Conservation (phyloP, 768 basidiomycete genomes). For the Hortiboletus flavorubellus region DNA sequence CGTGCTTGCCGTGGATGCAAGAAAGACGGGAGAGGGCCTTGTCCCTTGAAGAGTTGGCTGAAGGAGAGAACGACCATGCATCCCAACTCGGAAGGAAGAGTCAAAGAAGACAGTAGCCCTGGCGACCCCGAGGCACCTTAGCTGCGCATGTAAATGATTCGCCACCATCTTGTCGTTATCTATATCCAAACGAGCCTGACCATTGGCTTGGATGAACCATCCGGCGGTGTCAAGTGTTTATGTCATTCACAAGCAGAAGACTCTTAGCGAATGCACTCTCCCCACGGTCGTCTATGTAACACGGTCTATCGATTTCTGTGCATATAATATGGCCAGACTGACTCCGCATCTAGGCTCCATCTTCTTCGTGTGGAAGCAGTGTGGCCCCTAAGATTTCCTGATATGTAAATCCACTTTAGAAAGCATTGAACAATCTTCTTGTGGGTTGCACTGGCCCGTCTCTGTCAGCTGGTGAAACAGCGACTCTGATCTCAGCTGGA, state of each 20-base stretch:
- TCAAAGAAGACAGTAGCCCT: background rate
- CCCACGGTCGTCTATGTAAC: conserved; percentile 2
- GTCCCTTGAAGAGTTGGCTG: conserved; percentile 38
- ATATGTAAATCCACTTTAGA: conserved; percentile 7
- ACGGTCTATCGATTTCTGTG: background rate
- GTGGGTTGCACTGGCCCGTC: background rate
- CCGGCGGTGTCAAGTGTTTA: background rate
- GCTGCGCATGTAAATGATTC: background rate
- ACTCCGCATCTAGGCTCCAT: conserved; percentile 2
- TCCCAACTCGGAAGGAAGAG: conserved; percentile 13
- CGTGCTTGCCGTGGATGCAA: conserved; percentile 53
- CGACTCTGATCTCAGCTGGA: background rate
- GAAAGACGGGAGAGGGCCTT: conserved; percentile 31
- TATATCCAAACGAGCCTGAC: background rate
- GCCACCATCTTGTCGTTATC: background rate
- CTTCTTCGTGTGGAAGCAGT: background rate
- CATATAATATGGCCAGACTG: background rate
- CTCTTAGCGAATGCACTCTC: conserved; percentile 4
- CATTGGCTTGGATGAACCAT: background rate
- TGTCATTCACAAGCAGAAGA: background rate
- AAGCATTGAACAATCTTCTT: background rate
- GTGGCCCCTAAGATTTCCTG: background rate
- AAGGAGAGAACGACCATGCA: conserved; percentile 22
- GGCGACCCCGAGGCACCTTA: background rate
- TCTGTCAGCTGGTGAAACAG: background rate